Evolutionary conservation across 192 early-diverging fungal genomes (phyloP).

Genomic region (Backusella macrospora): DNA sequence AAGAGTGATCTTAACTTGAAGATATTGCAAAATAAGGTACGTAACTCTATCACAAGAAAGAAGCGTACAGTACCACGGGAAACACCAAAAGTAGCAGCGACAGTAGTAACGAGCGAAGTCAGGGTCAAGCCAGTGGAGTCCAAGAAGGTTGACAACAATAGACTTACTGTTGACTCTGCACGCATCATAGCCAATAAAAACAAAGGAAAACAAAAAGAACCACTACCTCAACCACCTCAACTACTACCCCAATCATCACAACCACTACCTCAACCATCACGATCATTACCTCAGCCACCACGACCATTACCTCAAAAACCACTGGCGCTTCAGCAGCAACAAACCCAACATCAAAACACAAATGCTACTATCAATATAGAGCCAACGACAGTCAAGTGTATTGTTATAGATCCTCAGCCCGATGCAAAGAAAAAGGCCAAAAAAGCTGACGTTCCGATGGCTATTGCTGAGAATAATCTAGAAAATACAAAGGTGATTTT

Average conservation of each 20-base stretch:
- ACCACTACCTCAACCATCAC: neutral
- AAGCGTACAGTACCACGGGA: neutral
- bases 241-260: neutral
- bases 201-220: neutral
- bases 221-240: neutral
- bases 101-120: neutral
- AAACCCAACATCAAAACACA: neutral
- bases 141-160: neutral
- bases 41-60: neutral
- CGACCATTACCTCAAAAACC: neutral
- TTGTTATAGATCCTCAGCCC: neutral
- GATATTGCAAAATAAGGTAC: neutral
- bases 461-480: neutral
- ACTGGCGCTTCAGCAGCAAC: neutral
- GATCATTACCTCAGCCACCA: neutral
- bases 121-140: neutral
- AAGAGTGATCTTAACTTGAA: neutral
- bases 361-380: neutral
- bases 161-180: neutral
- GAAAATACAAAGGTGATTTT: conserved; percentile 5
- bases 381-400: neutral
- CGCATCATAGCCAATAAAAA: neutral
- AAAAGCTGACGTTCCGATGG: too few relatives aligned
- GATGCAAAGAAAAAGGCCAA: neutral
- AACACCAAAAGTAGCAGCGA: neutral